Evolutionary conservation across 331 rosid genomes (phyloP).

Genomic region (Quercus tomentella): DNA sequence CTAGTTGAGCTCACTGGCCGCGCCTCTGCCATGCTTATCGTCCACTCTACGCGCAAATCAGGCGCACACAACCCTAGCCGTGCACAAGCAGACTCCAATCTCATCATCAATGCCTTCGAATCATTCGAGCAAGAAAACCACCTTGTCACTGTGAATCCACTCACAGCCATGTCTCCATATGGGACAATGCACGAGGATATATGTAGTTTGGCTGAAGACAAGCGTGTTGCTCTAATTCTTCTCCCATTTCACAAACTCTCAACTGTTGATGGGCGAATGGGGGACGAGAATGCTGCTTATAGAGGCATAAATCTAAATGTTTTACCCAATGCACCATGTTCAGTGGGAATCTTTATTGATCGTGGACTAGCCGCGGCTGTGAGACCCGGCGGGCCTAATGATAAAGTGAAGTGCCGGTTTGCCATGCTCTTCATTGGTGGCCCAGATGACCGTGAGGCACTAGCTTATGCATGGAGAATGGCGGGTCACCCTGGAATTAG

Average conservation of each 20-base stretch:
- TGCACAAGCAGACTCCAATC: constrained; percentile 13
- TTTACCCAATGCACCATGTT: constrained; percentile 16
- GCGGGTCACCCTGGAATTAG: not conserved
- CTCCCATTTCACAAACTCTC: constrained; percentile 26
- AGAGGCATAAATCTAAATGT: constrained; percentile 19
- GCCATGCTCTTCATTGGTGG: constrained; percentile 33
- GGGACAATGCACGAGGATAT: constrained; percentile 39
- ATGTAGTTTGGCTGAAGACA: constrained; percentile 28
- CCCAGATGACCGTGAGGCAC: constrained; percentile 37
- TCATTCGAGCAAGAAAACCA: not conserved
- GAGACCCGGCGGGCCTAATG: not conserved
- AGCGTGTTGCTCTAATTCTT: constrained; percentile 13
- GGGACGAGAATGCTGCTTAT: not conserved
- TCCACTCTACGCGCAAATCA: constrained; percentile 23
- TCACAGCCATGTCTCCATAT: constrained; percentile 28
- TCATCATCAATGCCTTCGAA: constrained; percentile 21
- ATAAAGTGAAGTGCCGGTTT: not conserved
- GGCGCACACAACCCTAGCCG: not conserved
- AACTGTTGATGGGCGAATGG: not conserved
- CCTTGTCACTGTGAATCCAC: constrained; percentile 8
- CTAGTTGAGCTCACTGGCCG: constrained; percentile 1
- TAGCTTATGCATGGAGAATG: constrained; percentile 32
- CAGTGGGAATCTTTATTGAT: constrained; percentile 30
- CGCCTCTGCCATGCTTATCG: constrained; percentile 10
- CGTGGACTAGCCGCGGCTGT: constrained; percentile 3